Conservation (phyloP, 345 rosid species). For the Citrus medica region DNA sequence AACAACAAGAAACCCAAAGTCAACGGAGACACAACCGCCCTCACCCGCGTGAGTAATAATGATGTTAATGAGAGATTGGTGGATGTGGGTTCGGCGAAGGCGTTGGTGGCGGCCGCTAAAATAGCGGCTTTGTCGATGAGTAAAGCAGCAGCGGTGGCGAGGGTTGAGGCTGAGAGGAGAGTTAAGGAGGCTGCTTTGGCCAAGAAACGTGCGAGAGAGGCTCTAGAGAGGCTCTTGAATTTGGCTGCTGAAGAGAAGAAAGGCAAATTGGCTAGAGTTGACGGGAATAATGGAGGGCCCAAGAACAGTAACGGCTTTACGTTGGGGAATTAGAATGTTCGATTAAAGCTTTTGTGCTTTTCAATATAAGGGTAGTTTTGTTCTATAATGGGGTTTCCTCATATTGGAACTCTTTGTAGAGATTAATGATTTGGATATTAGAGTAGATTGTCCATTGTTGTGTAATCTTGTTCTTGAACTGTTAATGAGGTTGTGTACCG, state of each 20-base stretch:
- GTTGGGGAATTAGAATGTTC: slow-evolving; percentile 9
- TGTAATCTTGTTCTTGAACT: slow-evolving; percentile 2
- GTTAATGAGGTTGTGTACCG: background rate
- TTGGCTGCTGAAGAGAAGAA: slow-evolving; percentile 20
- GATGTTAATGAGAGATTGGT: background rate
- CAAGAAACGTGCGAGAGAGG: slow-evolving; percentile 38
- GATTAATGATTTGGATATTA: slow-evolving; percentile 1
- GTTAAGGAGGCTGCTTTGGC: slow-evolving; percentile 32
- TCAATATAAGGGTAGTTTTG: background rate
- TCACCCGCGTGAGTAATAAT: background rate
- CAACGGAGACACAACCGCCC: background rate
- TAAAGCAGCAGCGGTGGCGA: slow-evolving; percentile 28
- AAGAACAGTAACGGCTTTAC: slow-evolving; percentile 18
- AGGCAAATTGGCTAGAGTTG: background rate
- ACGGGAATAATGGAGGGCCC: background rate
- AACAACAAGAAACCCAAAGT: slow-evolving; percentile 4
- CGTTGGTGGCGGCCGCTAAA: slow-evolving; percentile 34
- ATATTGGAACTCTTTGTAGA: slow-evolving; percentile 1
- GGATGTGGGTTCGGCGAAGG: slow-evolving; percentile 24
- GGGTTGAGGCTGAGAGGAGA: slow-evolving; percentile 30
- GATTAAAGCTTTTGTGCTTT: background rate
- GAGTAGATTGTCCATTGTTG: background rate
- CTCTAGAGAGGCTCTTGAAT: slow-evolving; percentile 29
- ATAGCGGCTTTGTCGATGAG: slow-evolving; percentile 30
- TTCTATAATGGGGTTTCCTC: background rate